Base-by-base conservation (phyloP, 2,329 filamentous ascomycete genomes). In the Cadophora gregata region DNA sequence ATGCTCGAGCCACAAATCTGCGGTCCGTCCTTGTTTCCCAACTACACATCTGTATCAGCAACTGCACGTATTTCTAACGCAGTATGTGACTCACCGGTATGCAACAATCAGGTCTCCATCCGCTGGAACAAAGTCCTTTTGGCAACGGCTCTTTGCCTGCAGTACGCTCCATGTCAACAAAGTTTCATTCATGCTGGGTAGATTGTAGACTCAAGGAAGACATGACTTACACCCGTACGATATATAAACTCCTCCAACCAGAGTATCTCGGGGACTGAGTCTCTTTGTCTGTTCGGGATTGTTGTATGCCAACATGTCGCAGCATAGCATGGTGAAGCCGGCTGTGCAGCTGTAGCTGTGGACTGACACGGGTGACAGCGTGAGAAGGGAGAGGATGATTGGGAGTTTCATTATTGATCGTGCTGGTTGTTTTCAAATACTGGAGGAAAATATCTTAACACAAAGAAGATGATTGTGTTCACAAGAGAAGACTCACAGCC, bases 1-100 rank as follows among this genome's bases (percentile, higher is more conserved):
- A 53, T 31, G 50, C 50, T 53, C 14, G 50, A 53, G n/a, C 27
- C 25, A n/a, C 50, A 53, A 29, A 53, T 53, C 25, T 53, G 50
- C 12, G 50, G 50, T 16, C 50, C 50, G 10, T 56, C 53, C 25
- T 56, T 56, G 9, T 56, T 56, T 29, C 8, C 29, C 29, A 36
- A 14, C 50, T 56, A 19, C 1, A 56, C 14, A 3, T 1, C n/a
- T 10, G 6, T 19, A 36, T 36, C 29, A 36, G 2, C 29, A 1
- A 8, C 5, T 21, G 19, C 29, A 7, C 53, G 14, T 9, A 7
- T 14, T 21, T 56, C n/a, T 6, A 4, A n/a, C n/a, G 4, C 31
- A 5, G 16, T 24, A 3, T 12, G 36, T 7, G 16, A 31, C 50
- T 56, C 29, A 56, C 31, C 3, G 31, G 53, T 14, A 33, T 36